Evolutionary conservation across 805 yeast genomes (phyloP), one percentile per base, ranked within the genome.

Genomic region (Ogataea glucozyma): DNA sequence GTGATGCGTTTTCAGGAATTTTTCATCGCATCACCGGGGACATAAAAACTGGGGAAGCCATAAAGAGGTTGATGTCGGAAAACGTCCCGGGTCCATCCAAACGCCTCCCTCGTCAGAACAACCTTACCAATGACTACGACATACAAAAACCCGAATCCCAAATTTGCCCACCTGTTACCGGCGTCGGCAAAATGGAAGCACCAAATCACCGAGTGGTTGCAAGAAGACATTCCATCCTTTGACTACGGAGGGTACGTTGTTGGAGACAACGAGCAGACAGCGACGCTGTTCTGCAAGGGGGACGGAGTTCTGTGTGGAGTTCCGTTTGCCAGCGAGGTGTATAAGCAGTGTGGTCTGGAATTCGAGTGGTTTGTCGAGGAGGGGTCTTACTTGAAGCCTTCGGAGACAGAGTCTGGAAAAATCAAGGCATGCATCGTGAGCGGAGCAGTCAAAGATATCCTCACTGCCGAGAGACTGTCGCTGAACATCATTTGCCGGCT

Each of bases 221-320:
- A 77, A 4, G 98, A 90, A 58, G 98, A 90, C 56, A 91, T 86
- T 12, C 97, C 98, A 1, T 80, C 95, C 0, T 91, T 91, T 56
- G 98, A 90, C 62, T 85, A 83, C 56, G 98, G 98, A 24, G 98
- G 97, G 2, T 88, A 69, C 56, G 98, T 91, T 2, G 98, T 91
- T n/a, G 97, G 98, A 10, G 74, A 75, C 41, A 82, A 74, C 32
- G 52, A 53, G 3, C 85, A 87, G 56, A 70, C 80, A 3, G 97
- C 96, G 2, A 79, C 87, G 2, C 69, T 90, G 31, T 84, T 77
- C 66, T 85, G 95, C 72, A 90, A 90, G 64, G 83, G 83, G 46
- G 70, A 73, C 30, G 97, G 97, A 19, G 71, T 88, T 4, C 67
- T 91, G 4, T 79, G 88, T 30, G 97, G 98, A 23, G 78, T 86